These are phyloP conservation scores for Amanita jacksonii DNA, from an alignment of 768 basidiomycete genomes.

Conservation along the genomic window DNA sequence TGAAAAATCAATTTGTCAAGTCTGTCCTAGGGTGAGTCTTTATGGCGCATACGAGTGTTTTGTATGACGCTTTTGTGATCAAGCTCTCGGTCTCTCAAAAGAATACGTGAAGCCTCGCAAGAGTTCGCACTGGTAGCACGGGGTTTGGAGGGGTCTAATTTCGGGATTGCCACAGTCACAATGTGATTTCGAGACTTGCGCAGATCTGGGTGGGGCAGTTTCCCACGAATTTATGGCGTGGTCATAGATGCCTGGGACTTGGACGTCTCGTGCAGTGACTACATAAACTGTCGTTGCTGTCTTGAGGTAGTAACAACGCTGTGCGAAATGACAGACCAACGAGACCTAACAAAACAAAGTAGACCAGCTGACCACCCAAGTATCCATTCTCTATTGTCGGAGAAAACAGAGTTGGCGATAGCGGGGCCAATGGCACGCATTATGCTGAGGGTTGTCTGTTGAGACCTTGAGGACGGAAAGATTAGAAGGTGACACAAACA, in stretches of 20 bases:
- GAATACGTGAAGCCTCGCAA: slow-evolving; percentile 74
- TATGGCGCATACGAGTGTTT: slow-evolving; percentile 4
- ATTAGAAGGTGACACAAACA: neutral
- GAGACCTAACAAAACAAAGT: slow-evolving; percentile 28
- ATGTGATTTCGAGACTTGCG: no score
- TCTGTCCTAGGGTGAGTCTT: slow-evolving; percentile 48
- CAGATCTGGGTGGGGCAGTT: no score
- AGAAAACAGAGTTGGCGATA: slow-evolving; percentile 54
- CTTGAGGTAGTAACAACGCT: slow-evolving; percentile 16
- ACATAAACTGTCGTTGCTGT: slow-evolving; percentile 6
- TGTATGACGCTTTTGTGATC: no score
- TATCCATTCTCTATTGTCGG: slow-evolving; percentile 45
- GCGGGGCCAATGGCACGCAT: slow-evolving; percentile 46
- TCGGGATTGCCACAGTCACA: slow-evolving; percentile 68
- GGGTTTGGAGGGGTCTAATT: slow-evolving; percentile 77
- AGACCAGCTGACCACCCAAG: slow-evolving; percentile 49
- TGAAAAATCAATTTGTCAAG: slow-evolving; percentile 73
- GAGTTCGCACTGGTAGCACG: slow-evolving; percentile 81
- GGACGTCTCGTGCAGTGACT: no score
- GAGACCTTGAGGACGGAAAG: neutral
- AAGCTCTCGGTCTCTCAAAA: slow-evolving; percentile 64
- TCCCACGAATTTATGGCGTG: no score
- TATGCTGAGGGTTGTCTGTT: slow-evolving; percentile 25
- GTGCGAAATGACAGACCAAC: neutral
- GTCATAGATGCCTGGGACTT: no score